Base-by-base conservation (phyloP, 768 basidiomycete species). In the Hysterangium stoloniferum region DNA sequence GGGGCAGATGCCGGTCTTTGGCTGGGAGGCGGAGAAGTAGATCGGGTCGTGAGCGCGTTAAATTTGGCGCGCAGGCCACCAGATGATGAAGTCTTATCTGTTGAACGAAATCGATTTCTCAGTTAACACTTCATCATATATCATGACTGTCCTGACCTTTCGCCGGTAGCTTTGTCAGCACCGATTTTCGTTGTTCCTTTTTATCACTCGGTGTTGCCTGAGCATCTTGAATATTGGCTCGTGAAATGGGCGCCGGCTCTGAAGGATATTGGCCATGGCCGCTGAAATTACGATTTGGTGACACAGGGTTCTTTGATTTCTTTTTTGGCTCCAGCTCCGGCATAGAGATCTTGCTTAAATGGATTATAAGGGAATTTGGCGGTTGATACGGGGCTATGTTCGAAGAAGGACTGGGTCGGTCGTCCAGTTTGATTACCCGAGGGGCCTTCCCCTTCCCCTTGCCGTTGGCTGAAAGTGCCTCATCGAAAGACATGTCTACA, bases 321-420 rank as follows among this genome's bases (percentile, higher is more conserved):
- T 44, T 50, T 37, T 55, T 57, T 32, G 85, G 84, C 58, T 76
- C 75, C 13, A 92, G 74, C 61, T 92, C 88, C 0, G 87, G 88
- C 79, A 92, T 90, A 12, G 82, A 71, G 42, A 92, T 88, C 71
- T 91, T 91, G 71, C 86, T 87, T 15, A 92, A 65, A 62, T 91
- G 87, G 1, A 91, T 73, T 0, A 73, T 74, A 0, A 92, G 71
- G 54, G 74, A 80, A 29, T 71, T 73, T 1, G 86, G 88, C 1
- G 88, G 86, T 2, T 69, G 65, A 60, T 91, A 89, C 1, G 24
- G 36, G 8, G 48, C 32, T n/a, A n/a, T n/a, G n/a, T n/a, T n/a
- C n/a, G n/a, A n/a, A 20, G 28, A 19, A n/a, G 51, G 6, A 44
- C 50, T 43, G 40, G 52, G 52, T 32, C 34, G 44, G 43, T 34